Conservation (phyloP, 345 rosid species). For the Dipteronia sinensis region DNA sequence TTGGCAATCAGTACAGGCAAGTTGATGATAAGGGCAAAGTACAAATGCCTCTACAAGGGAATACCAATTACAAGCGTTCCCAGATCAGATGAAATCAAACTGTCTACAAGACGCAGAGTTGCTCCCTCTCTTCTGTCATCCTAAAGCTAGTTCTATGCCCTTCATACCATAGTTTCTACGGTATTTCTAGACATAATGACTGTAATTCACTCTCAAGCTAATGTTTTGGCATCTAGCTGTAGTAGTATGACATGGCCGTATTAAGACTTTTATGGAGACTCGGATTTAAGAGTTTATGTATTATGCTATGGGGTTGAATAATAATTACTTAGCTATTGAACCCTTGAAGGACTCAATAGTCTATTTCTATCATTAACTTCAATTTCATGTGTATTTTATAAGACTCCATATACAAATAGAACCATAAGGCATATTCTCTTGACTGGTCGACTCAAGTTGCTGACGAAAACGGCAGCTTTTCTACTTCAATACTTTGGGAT, state of each 20-base stretch:
- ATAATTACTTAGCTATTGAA: background rate
- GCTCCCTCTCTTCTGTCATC: conserved; percentile 96
- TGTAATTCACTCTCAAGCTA: background rate
- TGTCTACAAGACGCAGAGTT: background rate
- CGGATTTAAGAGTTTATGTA: background rate
- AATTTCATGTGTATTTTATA: background rate
- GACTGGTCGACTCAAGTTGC: background rate
- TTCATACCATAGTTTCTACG: background rate
- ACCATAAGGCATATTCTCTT: background rate
- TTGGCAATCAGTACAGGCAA: conserved; percentile 33
- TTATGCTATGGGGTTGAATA: background rate
- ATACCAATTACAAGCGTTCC: conserved; percentile 37
- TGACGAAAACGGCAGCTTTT: background rate
- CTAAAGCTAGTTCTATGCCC: background rate
- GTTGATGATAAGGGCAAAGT: conserved; percentile 39
- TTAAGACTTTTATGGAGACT: background rate
- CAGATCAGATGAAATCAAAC: conserved; percentile 52
- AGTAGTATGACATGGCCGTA: background rate
- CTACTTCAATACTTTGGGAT: background rate
- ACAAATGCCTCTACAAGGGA: conserved; percentile 37
- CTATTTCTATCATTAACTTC: background rate
- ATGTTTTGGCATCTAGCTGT: background rate
- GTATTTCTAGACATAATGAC: background rate
- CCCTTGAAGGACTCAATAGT: background rate
- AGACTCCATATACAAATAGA: background rate